Conservation (phyloP, 768 basidiomycete species). For the Tulasnella calospora region DNA sequence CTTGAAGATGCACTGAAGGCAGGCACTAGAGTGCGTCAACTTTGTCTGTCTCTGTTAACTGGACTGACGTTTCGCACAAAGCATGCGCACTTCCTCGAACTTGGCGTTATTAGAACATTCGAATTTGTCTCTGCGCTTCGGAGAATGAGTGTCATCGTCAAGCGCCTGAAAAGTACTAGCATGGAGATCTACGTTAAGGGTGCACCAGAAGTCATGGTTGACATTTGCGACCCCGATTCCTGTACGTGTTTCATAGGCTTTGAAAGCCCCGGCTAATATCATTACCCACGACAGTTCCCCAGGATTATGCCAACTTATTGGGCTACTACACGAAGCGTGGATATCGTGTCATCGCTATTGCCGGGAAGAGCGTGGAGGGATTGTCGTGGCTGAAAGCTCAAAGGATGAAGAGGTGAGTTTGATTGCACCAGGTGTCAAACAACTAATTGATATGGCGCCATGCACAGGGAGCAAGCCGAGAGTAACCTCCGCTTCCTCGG, state of each 20-base stretch:
- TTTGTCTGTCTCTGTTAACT: background rate
- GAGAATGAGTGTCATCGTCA: slow-evolving; percentile 97
- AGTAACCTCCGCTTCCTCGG: slow-evolving; percentile 86
- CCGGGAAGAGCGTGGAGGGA: slow-evolving; percentile 90
- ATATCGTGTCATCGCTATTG: slow-evolving; percentile 96
- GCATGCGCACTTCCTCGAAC: slow-evolving; percentile 95
- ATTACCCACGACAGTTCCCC: slow-evolving; percentile 59
- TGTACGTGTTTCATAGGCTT: slow-evolving; percentile 50
- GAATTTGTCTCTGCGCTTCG: slow-evolving; percentile 92
- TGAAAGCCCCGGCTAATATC: background rate
- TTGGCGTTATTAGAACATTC: slow-evolving; percentile 93
- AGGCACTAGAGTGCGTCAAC: slow-evolving; percentile 58
- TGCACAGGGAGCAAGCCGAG: slow-evolving; percentile 83
- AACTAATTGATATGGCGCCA: background rate
- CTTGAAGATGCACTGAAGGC: slow-evolving; percentile 91
- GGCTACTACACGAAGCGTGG: slow-evolving; percentile 96
- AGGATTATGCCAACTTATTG: slow-evolving; percentile 92
- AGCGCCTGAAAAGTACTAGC: slow-evolving; percentile 83
- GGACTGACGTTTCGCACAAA: slow-evolving; percentile 36
- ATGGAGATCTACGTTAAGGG: slow-evolving; percentile 99
- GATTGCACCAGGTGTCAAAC: background rate
- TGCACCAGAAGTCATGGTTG: slow-evolving; percentile 96
- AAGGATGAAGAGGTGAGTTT: slow-evolving; percentile 77
- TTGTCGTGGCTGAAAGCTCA: slow-evolving; percentile 97
- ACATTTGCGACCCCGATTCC: slow-evolving; percentile 89